Evolutionary conservation across 1,284 basidiomycete genomes (phyloP), one percentile per base, ranked within the genome.

Genomic region (Puccinia hordei): DNA sequence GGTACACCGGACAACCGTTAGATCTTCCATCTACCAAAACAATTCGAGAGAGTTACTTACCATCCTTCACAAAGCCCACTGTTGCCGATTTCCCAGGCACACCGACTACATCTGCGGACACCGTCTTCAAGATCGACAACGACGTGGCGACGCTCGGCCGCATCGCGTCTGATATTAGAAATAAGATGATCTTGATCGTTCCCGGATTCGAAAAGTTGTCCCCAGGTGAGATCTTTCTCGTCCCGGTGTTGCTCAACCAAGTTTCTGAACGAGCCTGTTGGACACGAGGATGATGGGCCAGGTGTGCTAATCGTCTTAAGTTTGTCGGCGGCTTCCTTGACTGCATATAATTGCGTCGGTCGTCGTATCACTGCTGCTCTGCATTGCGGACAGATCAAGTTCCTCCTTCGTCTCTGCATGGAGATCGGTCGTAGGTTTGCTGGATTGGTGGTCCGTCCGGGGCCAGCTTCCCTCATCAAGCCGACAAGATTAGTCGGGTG

Each of bases 361-460:
- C 81, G 80, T 2, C 73, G 55, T 27, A 55, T 55, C 44, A 82
- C 71, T 22, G 46, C 46, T n/a, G 73, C 66, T 30, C 82, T 55
- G 53, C 82, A 83, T 68, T 82, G 81, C 10, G 82, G 82, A 63
- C 82, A 83, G 61, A 81, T 71, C 41, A 83, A 72, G 38, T 83
- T 83, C 27, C 51, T 55, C 24, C 74, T 80, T 13, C 73, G 75
- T 22, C 75, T 35, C 27, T 51, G 38, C 8, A n/a, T 19, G 44
- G 68, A 74, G 22, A 46, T 30, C 12, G 69, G 77, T 38, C 30
- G 68, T 63, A 59, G 33, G 22, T 19, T 24, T 41, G n/a, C 35
- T 57, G n/a, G 76, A 71, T 71, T 24, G 19, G 68, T 1, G 27
- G 30, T 53, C 8, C 24, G 68, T 38, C 41, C 68, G 24, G 46